Evolutionary conservation across 352 stramenopile genomes (phyloP).

Genomic region (Globisporangium perplexum): DNA sequence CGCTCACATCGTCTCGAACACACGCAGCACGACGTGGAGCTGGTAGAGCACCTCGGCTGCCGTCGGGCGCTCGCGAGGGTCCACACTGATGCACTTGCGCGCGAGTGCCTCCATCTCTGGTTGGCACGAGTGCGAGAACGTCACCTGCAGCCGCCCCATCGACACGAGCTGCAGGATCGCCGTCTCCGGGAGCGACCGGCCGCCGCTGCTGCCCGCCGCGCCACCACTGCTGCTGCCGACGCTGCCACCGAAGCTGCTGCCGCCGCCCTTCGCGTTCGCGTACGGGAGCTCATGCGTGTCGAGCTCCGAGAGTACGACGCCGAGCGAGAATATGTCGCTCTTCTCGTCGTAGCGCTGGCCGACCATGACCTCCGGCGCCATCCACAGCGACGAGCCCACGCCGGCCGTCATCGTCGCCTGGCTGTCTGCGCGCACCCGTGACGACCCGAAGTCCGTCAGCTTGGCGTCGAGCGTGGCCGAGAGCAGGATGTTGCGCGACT

Average conservation of each 20-base stretch:
- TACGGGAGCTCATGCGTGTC: slow-evolving; percentile 48
- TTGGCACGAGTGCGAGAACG: slow-evolving; percentile 10
- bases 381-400: slow-evolving; percentile 31
- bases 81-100: slow-evolving; percentile 7
- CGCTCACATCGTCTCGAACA: slow-evolving; percentile 7
- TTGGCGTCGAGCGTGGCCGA: slow-evolving; percentile 30
- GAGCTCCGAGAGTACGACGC: slow-evolving; percentile 76
- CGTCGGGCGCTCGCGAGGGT: slow-evolving; percentile 6
- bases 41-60: slow-evolving; percentile 17
- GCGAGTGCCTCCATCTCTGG: slow-evolving; percentile 8
- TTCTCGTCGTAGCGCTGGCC: slow-evolving; percentile 25
- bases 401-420: slow-evolving; percentile 29
- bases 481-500: slow-evolving; percentile 65
- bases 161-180: slow-evolving; percentile 24
- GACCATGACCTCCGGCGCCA: slow-evolving; percentile 30
- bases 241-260: not conserved
- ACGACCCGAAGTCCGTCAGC: slow-evolving; percentile 46
- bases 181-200: slow-evolving; percentile 18
- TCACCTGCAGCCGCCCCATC: slow-evolving; percentile 13
- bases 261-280: slow-evolving; percentile 11
- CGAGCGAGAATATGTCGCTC: slow-evolving; percentile 50
- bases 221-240: not conserved
- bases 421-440: slow-evolving; percentile 3
- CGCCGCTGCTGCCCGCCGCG: slow-evolving; percentile 7
- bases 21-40: slow-evolving; percentile 12